phyloP scores from a whole-genome alignment of 2,329 filamentous ascomycete species.

The Ophiostoma montium region DNA sequence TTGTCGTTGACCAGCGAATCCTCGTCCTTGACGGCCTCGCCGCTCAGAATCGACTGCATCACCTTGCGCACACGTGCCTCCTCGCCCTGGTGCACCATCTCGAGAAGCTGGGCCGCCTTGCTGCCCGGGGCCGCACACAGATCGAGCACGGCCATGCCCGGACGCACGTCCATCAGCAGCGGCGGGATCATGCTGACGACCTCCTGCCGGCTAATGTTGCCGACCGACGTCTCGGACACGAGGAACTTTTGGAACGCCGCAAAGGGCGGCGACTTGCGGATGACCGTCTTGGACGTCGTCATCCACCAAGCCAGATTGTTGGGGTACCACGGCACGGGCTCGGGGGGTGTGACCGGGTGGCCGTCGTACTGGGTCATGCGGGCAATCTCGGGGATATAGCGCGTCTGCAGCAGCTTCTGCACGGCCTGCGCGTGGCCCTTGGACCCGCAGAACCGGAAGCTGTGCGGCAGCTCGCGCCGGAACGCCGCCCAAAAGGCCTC shows the following conservation, averaged over 20 bases:
- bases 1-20: conserved; percentile 27
- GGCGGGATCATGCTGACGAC: conserved; percentile 98
- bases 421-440: conserved; percentile 91
- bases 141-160: conserved; percentile 86
- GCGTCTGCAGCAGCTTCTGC: conserved; percentile 71
- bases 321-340: conserved; percentile 80
- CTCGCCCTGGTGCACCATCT: conserved; percentile 87
- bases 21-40: conserved; percentile 31
- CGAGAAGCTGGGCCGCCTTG: conserved; percentile 89
- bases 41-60: conserved; percentile 44
- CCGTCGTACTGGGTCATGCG: conserved; percentile 75
- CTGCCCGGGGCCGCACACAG: conserved; percentile 94
- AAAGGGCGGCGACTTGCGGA: conserved; percentile 88
- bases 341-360: conserved; percentile 65
- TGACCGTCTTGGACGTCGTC: conserved; percentile 92
- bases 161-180: conserved; percentile 76
- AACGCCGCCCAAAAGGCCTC: conserved; percentile 73
- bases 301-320: conserved; percentile 93
- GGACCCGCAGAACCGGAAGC: conserved; percentile 92
- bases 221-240: conserved; percentile 90
- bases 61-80: conserved; percentile 70
- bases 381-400: conserved; percentile 83
- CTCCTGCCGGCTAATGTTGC: conserved; percentile 95
- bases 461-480: conserved; percentile 80
- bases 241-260: conserved; percentile 94